Conservation (phyloP, 192 early-diverging fungal species). For the Dissophora ornata region DNA sequence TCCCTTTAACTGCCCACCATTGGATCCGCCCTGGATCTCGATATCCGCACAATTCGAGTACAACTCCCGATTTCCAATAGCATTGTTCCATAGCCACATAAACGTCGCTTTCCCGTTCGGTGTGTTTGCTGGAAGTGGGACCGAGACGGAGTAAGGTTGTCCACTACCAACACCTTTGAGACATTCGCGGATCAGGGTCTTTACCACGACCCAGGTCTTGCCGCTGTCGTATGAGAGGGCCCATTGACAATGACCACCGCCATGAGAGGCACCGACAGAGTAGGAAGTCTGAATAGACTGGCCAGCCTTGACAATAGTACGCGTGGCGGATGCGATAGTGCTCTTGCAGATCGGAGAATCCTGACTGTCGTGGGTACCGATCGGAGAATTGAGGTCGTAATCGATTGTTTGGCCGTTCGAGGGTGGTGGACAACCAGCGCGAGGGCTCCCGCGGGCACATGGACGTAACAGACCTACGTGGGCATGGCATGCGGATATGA, state of each 20-base stretch:
- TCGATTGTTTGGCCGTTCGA: slow-evolving; percentile 53
- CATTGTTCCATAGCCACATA: slow-evolving; percentile 76
- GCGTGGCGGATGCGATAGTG: slow-evolving; percentile 44
- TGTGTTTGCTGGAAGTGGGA: slow-evolving; percentile 41
- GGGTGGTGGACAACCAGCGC: slow-evolving; percentile 51
- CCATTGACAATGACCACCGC: slow-evolving; percentile 79
- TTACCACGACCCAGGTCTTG: slow-evolving; percentile 70
- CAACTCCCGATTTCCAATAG: slow-evolving; percentile 74
- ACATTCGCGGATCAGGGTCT: slow-evolving; percentile 60
- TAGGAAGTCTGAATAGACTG: slow-evolving; percentile 61
- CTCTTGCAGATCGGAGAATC: slow-evolving; percentile 58
- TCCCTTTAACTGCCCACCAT: slow-evolving; percentile 47
- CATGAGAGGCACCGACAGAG: slow-evolving; percentile 62
- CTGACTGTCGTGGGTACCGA: slow-evolving; percentile 33
- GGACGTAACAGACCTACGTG: slow-evolving; percentile 57
- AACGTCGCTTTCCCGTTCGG: slow-evolving; percentile 39
- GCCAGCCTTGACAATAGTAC: slow-evolving; percentile 58
- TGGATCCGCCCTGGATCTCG: slow-evolving; percentile 59
- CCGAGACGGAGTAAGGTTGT: slow-evolving; percentile 26
- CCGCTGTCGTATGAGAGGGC: slow-evolving; percentile 71
- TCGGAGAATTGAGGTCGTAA: slow-evolving; percentile 57
- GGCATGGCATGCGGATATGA: slow-evolving; percentile 28
- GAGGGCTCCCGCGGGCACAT: slow-evolving; percentile 52
- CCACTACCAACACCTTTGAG: slow-evolving; percentile 31
- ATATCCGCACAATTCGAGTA: slow-evolving; percentile 81